phyloP scores from a whole-genome alignment of 805 yeast species.

The Candida succiphila region DNA sequence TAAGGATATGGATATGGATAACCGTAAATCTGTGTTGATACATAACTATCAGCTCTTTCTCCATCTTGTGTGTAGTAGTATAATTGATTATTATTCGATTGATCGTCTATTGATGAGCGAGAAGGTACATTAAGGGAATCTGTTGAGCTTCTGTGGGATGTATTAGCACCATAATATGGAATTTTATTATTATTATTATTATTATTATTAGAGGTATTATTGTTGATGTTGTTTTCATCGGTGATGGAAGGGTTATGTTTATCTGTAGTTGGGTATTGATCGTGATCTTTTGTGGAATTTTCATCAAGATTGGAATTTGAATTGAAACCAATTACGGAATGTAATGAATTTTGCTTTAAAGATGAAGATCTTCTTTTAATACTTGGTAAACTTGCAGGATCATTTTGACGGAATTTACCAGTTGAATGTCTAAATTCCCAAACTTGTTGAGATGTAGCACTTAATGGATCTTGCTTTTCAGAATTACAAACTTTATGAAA shows the following conservation, averaged over 20 bases:
- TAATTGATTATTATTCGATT: too few species aligned
- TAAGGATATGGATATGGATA: too few species aligned
- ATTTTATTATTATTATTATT: conserved; percentile 3
- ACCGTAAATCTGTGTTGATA: too few species aligned
- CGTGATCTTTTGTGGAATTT: not conserved
- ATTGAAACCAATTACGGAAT: not conserved
- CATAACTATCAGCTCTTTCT: too few species aligned
- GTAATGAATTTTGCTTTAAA: conserved; percentile 3
- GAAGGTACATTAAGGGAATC: too few species aligned
- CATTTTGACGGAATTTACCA: conserved; percentile 40
- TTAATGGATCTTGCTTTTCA: conserved; percentile 11
- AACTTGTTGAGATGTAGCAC: conserved; percentile 19
- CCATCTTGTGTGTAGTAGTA: too few species aligned
- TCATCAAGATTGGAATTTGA: not conserved
- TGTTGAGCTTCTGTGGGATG: too few species aligned
- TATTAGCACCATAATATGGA: too few species aligned
- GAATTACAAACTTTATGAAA: conserved; percentile 70
- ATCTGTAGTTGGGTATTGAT: conserved; percentile 3
- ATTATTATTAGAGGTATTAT: conserved; percentile 1
- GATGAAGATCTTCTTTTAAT: conserved; percentile 40
- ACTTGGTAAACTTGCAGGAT: conserved; percentile 31
- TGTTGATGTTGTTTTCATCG: conserved; percentile 3
- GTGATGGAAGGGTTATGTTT: conserved; percentile 1
- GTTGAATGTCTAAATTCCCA: conserved; percentile 50
- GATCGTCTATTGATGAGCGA: too few species aligned